Evolutionary conservation across 2,329 filamentous ascomycete species (phyloP).

Genomic region (Parastagonospora avenae): DNA sequence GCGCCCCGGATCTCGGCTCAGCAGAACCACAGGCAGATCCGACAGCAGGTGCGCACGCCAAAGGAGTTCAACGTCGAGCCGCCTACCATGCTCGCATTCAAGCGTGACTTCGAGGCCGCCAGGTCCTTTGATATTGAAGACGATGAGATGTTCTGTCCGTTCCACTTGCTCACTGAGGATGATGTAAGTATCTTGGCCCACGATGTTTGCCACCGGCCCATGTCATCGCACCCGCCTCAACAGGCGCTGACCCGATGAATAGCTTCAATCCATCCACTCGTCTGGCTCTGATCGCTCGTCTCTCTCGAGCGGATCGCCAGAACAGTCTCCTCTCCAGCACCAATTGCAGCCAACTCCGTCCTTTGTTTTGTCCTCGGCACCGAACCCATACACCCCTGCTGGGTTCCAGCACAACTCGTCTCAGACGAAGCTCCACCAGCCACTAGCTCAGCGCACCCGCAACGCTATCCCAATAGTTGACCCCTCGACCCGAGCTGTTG

Average conservation of each 20-base stretch:
- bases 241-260: conserved; percentile 45
- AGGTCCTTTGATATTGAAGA: conserved; percentile 95
- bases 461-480: conserved; percentile 99
- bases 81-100: conserved; percentile 77
- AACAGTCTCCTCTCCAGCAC: conserved; percentile 88
- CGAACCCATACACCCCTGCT: conserved; percentile 62
- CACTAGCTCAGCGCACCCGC: conserved; percentile 82
- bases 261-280: conserved; percentile 92
- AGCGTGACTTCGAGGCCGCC: conserved; percentile 85
- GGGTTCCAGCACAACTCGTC: conserved; percentile 63
- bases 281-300: conserved; percentile 91
- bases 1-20: conserved; percentile 79
- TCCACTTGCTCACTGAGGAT: conserved; percentile 83
- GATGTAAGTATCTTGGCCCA: conserved; percentile 67
- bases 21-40: conserved; percentile 88
- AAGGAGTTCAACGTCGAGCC: conserved; percentile 80
- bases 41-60: conserved; percentile 75
- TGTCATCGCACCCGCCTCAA: conserved; percentile 27
- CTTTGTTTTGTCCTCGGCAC: conserved; percentile 70
- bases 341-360: conserved; percentile 73
- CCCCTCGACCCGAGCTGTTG: conserved; percentile 87
- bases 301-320: conserved; percentile 90
- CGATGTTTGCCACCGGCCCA: conserved; percentile 28
- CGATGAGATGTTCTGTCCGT: conserved; percentile 92
- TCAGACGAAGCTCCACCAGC: conserved; percentile 86